phyloP scores from a whole-genome alignment of 495 filamentous ascomycete genomes.

The Penicillium paxilli region DNA sequence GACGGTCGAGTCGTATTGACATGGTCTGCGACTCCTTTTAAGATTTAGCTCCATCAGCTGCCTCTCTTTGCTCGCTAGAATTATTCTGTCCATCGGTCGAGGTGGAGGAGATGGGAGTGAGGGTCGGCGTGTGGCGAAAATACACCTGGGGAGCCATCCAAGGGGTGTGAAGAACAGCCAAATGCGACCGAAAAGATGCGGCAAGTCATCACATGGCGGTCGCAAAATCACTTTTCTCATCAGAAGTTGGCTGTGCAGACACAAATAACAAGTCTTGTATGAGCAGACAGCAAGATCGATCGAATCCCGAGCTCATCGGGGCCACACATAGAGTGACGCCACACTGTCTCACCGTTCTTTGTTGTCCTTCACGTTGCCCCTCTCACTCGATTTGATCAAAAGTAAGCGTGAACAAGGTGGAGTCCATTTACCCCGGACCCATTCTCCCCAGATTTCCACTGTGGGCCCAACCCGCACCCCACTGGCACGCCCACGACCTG shows the following conservation, averaged over 20 bases:
- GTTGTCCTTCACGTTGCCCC: too few species aligned
- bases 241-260: too few species aligned
- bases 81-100: too few species aligned
- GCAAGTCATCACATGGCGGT: neutral
- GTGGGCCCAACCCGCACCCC: slow-evolving; percentile 12
- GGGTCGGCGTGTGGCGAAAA: neutral
- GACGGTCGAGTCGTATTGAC: neutral
- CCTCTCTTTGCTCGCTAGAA: neutral
- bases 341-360: neutral
- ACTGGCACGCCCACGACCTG: neutral
- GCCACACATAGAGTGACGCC: neutral
- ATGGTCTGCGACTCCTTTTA: too few species aligned
- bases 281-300: too few species aligned
- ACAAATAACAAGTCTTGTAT: too few species aligned
- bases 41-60: too few species aligned
- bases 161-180: neutral
- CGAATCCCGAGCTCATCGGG: too few species aligned
- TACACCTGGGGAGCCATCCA: neutral
- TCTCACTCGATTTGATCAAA: neutral
- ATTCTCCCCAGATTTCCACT: slow-evolving; percentile 11
- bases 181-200: neutral
- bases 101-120: neutral
- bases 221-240: neutral
- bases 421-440: slow-evolving; percentile 1
- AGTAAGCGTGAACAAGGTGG: neutral